Conservation (phyloP, 306 rosid species). For the Purshia tridentata region DNA sequence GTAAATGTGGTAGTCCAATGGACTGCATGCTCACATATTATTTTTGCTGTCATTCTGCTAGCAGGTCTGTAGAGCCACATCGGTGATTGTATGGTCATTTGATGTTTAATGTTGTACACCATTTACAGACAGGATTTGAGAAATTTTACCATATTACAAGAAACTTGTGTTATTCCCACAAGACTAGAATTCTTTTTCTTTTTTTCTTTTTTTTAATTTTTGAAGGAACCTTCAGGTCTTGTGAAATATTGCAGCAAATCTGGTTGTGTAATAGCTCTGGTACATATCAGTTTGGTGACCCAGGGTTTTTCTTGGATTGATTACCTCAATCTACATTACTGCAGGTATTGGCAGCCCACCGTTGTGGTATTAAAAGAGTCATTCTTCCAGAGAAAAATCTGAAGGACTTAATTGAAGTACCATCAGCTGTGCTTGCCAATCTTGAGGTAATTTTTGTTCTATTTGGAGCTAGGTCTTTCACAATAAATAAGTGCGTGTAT, state of each 20-base stretch:
- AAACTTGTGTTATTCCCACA: background rate
- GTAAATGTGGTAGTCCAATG: background rate
- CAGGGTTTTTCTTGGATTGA: background rate
- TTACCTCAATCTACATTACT: conserved; percentile 21
- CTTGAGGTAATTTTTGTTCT: conserved; percentile 62
- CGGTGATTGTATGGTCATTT: background rate
- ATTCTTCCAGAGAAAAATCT: conserved; percentile 90
- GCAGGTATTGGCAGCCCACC: conserved; percentile 96
- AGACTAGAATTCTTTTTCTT: background rate
- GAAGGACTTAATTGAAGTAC: conserved; percentile 94
- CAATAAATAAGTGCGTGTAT: conserved; percentile 1
- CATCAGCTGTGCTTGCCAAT: conserved; percentile 68
- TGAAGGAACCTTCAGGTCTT: background rate
- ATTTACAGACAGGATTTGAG: background rate
- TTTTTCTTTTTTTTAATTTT: background rate
- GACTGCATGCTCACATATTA: background rate
- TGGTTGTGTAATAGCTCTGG: background rate
- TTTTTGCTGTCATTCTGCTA: background rate
- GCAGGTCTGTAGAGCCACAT: background rate
- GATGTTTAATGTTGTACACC: too few species aligned
- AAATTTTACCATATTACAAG: background rate
- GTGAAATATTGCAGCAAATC: background rate
- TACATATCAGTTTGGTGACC: background rate
- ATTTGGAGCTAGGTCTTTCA: conserved; percentile 2
- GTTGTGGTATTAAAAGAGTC: conserved; percentile 82